A percentile compares a stretch with the other conserved stretches of the same genome.
Evolutionary conservation across 2,329 filamentous ascomycete genomes (phyloP).

Genomic region (Botrytis sinoallii): DNA sequence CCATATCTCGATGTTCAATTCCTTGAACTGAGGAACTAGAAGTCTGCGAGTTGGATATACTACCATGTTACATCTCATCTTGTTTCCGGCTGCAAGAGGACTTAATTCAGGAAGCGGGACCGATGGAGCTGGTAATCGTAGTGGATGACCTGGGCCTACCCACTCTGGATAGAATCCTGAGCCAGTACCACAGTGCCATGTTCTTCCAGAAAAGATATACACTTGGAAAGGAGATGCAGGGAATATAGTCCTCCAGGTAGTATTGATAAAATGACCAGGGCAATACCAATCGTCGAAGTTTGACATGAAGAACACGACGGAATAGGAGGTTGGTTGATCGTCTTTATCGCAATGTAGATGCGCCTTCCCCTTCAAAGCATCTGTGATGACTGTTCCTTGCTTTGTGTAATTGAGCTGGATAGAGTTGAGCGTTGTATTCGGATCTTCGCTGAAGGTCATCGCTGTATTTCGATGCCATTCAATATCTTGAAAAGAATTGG

Average conservation of each 20-base stretch:
- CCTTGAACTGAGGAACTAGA: neutral
- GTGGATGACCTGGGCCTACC: neutral
- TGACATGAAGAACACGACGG: conserved; percentile 3
- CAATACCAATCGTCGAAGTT: neutral
- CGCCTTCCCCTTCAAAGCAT: neutral
- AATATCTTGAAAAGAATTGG: neutral
- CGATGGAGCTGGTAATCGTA: neutral
- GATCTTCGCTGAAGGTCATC: neutral
- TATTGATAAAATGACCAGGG: neutral
- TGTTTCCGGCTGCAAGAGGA: no score
- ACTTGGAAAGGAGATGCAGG: neutral
- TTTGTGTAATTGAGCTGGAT: neutral
- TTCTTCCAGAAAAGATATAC: neutral
- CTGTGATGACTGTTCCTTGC: neutral
- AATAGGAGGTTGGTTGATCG: conserved; percentile 2
- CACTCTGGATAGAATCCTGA: neutral
- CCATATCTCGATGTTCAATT: neutral
- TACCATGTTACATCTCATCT: no score
- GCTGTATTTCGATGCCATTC: neutral
- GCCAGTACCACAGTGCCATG: neutral
- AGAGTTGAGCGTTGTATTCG: neutral
- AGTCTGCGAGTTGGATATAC: no score
- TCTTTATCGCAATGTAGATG: neutral
- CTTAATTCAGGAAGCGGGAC: neutral
- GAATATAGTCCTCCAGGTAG: neutral